A percentile compares a stretch with the other conserved stretches of the same genome.
These are phyloP conservation scores for Lichtheimia ramosa DNA, from an alignment of 371 early-diverging fungal species.

Conservation along the genomic window DNA sequence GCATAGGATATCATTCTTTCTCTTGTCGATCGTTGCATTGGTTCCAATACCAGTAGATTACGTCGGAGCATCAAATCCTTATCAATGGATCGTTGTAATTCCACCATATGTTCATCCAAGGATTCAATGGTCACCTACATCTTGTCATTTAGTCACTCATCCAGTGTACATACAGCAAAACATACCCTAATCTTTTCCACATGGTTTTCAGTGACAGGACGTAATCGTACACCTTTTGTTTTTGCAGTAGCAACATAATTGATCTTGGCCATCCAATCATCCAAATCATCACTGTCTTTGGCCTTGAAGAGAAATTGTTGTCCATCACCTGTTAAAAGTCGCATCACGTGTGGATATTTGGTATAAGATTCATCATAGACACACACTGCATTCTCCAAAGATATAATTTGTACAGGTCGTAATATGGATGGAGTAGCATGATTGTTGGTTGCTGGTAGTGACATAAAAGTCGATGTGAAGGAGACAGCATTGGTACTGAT, in stretches of 20 bases:
- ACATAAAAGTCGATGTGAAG: neutral
- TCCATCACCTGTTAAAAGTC: constrained; percentile 68
- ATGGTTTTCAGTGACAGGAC: constrained; percentile 12
- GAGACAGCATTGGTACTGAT: neutral
- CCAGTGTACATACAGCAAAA: no score
- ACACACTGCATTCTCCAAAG: constrained; percentile 67
- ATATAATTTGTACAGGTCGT: constrained; percentile 56
- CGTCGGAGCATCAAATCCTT: constrained; percentile 62
- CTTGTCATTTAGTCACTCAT: no score
- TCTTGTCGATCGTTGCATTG: constrained; percentile 62
- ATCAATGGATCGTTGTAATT: constrained; percentile 41
- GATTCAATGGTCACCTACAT: neutral
- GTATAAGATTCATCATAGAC: constrained; percentile 69
- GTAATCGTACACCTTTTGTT: constrained; percentile 60
- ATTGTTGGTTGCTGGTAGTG: neutral
- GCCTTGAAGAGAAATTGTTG: constrained; percentile 73
- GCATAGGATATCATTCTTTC: constrained; percentile 60
- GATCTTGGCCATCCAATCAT: constrained; percentile 81
- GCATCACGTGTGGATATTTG: constrained; percentile 75
- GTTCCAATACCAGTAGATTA: constrained; percentile 66
- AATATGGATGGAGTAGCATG: neutral
- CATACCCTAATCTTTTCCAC: neutral
- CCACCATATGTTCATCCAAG: constrained; percentile 23
- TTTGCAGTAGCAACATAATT: constrained; percentile 80
- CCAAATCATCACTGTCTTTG: constrained; percentile 64